Conservation (phyloP, 2,329 filamentous ascomycete genomes). For the Dendryphion nanum region DNA sequence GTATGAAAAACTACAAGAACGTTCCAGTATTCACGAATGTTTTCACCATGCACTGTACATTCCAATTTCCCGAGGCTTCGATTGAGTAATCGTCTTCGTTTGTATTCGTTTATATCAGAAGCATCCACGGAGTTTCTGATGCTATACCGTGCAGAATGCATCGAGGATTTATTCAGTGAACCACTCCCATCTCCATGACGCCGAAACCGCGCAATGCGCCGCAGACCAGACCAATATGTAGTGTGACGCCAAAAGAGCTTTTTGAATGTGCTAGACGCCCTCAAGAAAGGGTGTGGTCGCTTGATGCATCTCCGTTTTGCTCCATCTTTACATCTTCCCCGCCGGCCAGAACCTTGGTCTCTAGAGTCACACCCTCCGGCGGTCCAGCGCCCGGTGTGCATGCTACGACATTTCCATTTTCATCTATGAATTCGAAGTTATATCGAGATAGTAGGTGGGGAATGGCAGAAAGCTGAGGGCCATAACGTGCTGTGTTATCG, state of each 20-base stretch:
- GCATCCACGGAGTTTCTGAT: too few relatives aligned
- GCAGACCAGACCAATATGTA: too few relatives aligned
- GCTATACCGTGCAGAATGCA: too few relatives aligned
- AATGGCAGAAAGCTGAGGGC: conserved; percentile 92
- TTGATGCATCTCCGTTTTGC: conserved; percentile 35
- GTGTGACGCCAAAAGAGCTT: neutral
- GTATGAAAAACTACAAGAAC: too few relatives aligned
- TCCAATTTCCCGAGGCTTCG: too few relatives aligned
- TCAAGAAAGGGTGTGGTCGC: conserved; percentile 35
- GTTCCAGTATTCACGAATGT: too few relatives aligned
- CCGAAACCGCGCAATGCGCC: too few relatives aligned
- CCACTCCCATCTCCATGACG: too few relatives aligned
- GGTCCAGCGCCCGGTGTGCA: conserved; percentile 76
- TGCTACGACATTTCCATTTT: conserved; percentile 83
- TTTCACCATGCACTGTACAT: too few relatives aligned
- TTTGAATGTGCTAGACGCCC: conserved; percentile 1
- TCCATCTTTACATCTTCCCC: conserved; percentile 39
- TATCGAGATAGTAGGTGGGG: conserved; percentile 92
- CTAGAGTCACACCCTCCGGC: conserved; percentile 28
- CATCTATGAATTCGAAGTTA: conserved; percentile 97
- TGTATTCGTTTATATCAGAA: too few relatives aligned
- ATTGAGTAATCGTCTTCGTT: too few relatives aligned
- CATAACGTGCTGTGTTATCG: conserved; percentile 93
- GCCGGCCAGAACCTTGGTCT: conserved; percentile 38
- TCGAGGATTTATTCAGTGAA: too few relatives aligned